These are phyloP conservation scores for Russula brevipes DNA, from an alignment of 768 basidiomycete species.

Conservation along the genomic window DNA sequence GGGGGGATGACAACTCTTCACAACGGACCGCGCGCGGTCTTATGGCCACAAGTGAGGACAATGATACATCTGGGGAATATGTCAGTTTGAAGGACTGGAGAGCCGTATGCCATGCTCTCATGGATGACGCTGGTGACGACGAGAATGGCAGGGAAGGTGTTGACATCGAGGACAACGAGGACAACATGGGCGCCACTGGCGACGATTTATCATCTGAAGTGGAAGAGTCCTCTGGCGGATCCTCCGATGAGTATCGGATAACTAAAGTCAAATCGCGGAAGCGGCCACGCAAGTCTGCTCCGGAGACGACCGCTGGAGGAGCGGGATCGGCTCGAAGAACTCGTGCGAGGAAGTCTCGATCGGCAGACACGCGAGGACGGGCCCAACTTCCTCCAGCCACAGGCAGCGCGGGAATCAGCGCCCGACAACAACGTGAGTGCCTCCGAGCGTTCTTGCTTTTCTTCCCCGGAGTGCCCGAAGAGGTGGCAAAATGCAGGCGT, in stretches of 20 bases:
- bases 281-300: constrained; percentile 10
- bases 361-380: neutral
- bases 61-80: constrained; percentile 30
- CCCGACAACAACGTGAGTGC: constrained; percentile 49
- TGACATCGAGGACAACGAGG: constrained; percentile 28
- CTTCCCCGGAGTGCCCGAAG: constrained; percentile 52
- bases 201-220: constrained; percentile 31
- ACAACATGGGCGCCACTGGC: constrained; percentile 26
- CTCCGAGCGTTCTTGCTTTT: constrained; percentile 65
- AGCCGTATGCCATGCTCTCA: constrained; percentile 69
- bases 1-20: constrained; percentile 37
- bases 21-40: constrained; percentile 7
- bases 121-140: constrained; percentile 34
- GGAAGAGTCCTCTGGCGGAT: constrained; percentile 22
- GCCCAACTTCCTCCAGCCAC: constrained; percentile 1
- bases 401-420: constrained; percentile 36
- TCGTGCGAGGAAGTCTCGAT: constrained; percentile 5
- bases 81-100: constrained; percentile 72
- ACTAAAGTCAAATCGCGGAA: constrained; percentile 12
- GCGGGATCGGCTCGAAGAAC: constrained; percentile 1
- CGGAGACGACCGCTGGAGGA: neutral
- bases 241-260: constrained; percentile 18
- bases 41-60: constrained; percentile 23
- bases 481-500: constrained; percentile 45
- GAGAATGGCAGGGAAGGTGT: constrained; percentile 30